phyloP scores from a whole-genome alignment of 371 early-diverging fungal genomes.

The Rhizomucor pusillus region DNA sequence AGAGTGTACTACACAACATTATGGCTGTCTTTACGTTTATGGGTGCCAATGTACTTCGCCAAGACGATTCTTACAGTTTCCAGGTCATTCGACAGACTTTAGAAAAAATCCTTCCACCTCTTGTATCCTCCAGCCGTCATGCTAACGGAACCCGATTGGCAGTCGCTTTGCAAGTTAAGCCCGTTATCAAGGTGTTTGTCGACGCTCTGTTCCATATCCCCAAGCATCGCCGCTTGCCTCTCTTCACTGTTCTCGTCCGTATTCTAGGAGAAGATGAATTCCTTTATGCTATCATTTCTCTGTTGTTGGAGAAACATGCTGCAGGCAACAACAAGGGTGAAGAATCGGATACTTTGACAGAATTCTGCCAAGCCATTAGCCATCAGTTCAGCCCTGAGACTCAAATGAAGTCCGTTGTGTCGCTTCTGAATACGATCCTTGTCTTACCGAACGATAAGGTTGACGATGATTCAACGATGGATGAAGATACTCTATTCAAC shows the following conservation, averaged over 20 bases:
- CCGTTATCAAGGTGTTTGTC: constrained; percentile 87
- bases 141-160: constrained; percentile 42
- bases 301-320: constrained; percentile 73
- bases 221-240: constrained; percentile 83
- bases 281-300: constrained; percentile 68
- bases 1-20: constrained; percentile 85
- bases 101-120: constrained; percentile 83
- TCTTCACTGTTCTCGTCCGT: constrained; percentile 80
- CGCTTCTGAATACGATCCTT: constrained; percentile 59
- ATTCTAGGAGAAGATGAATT: constrained; percentile 81
- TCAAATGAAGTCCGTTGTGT: constrained; percentile 67
- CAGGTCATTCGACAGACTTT: constrained; percentile 90
- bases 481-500: constrained; percentile 39
- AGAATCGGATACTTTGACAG: constrained; percentile 59
- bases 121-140: constrained; percentile 64
- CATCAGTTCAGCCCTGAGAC: constrained; percentile 63
- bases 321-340: constrained; percentile 53
- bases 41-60: constrained; percentile 93
- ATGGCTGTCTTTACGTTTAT: constrained; percentile 98
- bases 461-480: constrained; percentile 32
- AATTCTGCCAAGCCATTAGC: constrained; percentile 66
- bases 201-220: constrained; percentile 93
- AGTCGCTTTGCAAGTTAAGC: constrained; percentile 55
- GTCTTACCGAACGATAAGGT: constrained; percentile 64
- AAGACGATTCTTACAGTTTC: constrained; percentile 96